These are phyloP conservation scores for Fonsecaea multimorphosa DNA, from an alignment of 2,329 filamentous ascomycete species.

Conservation along the genomic window DNA sequence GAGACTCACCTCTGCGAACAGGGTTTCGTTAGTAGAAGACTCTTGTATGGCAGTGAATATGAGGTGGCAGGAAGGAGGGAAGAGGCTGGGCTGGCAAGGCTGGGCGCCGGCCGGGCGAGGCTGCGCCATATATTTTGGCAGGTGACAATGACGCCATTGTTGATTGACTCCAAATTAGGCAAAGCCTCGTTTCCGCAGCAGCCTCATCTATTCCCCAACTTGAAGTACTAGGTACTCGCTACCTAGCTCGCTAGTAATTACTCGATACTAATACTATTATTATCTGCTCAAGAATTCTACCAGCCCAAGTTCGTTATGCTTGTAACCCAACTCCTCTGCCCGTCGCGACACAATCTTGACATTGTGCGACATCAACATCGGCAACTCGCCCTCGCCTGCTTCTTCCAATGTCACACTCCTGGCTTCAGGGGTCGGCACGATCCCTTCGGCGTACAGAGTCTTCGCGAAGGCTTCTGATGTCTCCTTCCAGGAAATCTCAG, in stretches of 20 bases:
- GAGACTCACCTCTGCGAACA: conserved; percentile 18
- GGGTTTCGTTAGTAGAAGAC: not conserved
- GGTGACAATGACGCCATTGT: conserved; percentile 8
- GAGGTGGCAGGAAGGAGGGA: conserved; percentile 14
- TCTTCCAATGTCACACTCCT: conserved; percentile 19
- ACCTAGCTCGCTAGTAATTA: too few species aligned
- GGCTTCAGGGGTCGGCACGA: conserved; percentile 17
- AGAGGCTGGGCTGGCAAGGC: conserved; percentile 16
- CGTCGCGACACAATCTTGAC: conserved; percentile 19
- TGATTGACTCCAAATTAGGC: not conserved
- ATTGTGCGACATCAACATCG: conserved; percentile 28
- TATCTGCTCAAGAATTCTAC: conserved; percentile 15
- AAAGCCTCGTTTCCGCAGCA: conserved; percentile 17
- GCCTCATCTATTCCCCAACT: conserved; percentile 1
- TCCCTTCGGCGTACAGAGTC: conserved; percentile 13
- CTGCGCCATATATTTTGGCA: not conserved
- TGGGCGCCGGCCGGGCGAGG: conserved; percentile 8
- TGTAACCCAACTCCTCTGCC: conserved; percentile 23
- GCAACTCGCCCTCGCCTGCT: conserved; percentile 26
- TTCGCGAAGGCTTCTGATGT: conserved; percentile 20
- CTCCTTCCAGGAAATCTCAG: conserved; percentile 13
- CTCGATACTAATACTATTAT: not conserved
- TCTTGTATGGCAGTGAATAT: conserved; percentile 10
- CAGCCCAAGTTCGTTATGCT: conserved; percentile 23
- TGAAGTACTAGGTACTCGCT: too few species aligned